Base-by-base conservation (phyloP, 1,284 basidiomycete genomes). In the Cutaneotrichosporon cyanovorans region DNA sequence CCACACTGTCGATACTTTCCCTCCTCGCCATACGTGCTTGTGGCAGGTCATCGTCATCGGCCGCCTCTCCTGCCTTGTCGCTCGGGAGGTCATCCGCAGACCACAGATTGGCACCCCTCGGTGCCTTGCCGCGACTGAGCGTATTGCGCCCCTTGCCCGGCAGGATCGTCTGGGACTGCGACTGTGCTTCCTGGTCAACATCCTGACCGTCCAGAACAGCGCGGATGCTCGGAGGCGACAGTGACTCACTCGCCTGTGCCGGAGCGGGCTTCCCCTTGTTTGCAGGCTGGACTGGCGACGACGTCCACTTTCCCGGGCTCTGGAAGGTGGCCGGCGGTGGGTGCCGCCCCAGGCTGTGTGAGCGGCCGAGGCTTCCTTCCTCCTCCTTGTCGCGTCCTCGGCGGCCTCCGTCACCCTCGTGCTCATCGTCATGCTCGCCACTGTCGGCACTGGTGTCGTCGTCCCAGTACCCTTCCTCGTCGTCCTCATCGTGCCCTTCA, bases 241-340 rank as follows among this genome's bases (percentile, higher is more conserved):
- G 46, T 15, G 31, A 38, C 22, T 49, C 44, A 15, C 49, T 49
- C 6, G 47, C 46, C 25, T 51, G 50, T 1, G 53, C 49, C 8
- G 53, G 50, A 1, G 54, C 50, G 1, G 50, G 48, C 37, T 51
- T 56, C 21, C 50, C 48, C 42, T 56, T 51, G 21, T 46, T 45
- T 11, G 50, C 40, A 15, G 45, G 50, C 45, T 49, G 54, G 28
- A 50, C 48, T 5, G 45, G 47, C 22, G 50, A 55, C 3, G 40
- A 40, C 6, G 35, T 14, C 48, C 52, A 50, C 37, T 50, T 54
- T 37, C 37, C 37, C 2, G 52, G 50, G 10, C 44, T 46, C 36
- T 38, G 32, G 12, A 40, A 37, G 16, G 30, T 12, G 25, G 25
- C 11, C 1, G 48, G 35, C 4, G 16, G 15, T 6, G 43, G 43